phyloP scores from a whole-genome alignment of 2,329 filamentous ascomycete genomes.

The Xylogone sp. region DNA sequence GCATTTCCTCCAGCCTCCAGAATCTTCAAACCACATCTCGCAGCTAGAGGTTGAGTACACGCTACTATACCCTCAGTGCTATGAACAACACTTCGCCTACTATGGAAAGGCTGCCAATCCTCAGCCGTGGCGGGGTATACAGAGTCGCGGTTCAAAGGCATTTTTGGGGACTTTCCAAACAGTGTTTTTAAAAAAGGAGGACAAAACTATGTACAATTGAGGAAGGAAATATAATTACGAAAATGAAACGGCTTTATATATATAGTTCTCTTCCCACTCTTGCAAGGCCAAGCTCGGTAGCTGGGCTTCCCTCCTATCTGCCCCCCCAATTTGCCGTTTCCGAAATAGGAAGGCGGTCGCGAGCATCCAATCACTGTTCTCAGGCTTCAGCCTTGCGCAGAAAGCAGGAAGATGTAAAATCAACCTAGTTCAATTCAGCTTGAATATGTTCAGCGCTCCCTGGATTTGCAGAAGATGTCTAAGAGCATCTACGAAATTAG shows the following conservation, averaged over 20 bases:
- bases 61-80: slow-evolving; percentile 89
- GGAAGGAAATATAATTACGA: not conserved
- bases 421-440: not conserved
- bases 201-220: not conserved
- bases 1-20: slow-evolving; percentile 89
- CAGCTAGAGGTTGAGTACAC: slow-evolving; percentile 84
- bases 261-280: not conserved
- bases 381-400: not conserved
- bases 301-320: not conserved
- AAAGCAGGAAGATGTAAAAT: not conserved
- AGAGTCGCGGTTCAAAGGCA: slow-evolving; percentile 28
- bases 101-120: slow-evolving; percentile 64
- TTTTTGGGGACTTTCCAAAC: slow-evolving; percentile 8
- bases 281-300: not conserved
- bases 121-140: slow-evolving; percentile 24
- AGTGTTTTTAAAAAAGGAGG: not conserved
- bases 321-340: not conserved
- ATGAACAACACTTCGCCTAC: slow-evolving; percentile 86
- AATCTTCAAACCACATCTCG: slow-evolving; percentile 80
- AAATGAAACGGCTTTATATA: not conserved
- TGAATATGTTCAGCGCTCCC: slow-evolving; percentile 35
- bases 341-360: not conserved
- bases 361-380: not conserved
- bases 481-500: slow-evolving; percentile 24
- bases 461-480: slow-evolving; percentile 52